phyloP scores from a whole-genome alignment of 2,329 filamentous ascomycete genomes.

The Apiospora rasikravindrae region DNA sequence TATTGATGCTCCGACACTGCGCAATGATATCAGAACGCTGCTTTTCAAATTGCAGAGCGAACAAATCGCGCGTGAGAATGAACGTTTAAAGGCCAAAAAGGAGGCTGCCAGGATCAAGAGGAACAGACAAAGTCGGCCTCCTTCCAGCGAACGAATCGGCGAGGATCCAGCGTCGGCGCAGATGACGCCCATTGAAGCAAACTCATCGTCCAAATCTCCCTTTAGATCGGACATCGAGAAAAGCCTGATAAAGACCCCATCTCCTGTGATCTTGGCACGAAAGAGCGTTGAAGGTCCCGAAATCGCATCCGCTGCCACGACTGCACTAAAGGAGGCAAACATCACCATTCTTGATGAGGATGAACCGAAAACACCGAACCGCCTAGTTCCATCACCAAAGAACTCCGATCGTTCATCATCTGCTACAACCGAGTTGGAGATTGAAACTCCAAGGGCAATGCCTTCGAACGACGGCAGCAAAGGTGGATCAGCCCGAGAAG shows the following conservation, averaged over 20 bases:
- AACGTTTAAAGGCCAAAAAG: background rate
- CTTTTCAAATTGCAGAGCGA: constrained; percentile 67
- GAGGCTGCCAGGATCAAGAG: background rate
- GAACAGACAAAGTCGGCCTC: background rate
- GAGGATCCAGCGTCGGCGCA: background rate
- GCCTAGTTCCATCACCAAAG: background rate
- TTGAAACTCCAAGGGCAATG: constrained; percentile 1
- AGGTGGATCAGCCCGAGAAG: background rate
- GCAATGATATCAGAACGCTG: constrained; percentile 67
- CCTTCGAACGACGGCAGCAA: background rate
- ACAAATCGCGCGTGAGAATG: constrained; percentile 53
- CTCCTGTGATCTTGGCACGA: background rate
- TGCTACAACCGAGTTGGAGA: background rate
- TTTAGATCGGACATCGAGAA: background rate
- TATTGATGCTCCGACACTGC: constrained; percentile 65
- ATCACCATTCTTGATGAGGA: background rate
- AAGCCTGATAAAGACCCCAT: background rate
- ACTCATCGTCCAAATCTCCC: background rate
- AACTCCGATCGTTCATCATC: background rate
- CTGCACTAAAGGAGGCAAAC: background rate
- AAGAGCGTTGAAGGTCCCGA: background rate
- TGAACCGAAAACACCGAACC: background rate
- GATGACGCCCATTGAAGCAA: background rate
- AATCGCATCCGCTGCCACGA: background rate
- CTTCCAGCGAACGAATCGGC: background rate